A percentile compares a stretch with the other conserved stretches of the same genome.
Conservation (phyloP, 805 yeast genomes). For the Komagataella pseudopastoris region DNA sequence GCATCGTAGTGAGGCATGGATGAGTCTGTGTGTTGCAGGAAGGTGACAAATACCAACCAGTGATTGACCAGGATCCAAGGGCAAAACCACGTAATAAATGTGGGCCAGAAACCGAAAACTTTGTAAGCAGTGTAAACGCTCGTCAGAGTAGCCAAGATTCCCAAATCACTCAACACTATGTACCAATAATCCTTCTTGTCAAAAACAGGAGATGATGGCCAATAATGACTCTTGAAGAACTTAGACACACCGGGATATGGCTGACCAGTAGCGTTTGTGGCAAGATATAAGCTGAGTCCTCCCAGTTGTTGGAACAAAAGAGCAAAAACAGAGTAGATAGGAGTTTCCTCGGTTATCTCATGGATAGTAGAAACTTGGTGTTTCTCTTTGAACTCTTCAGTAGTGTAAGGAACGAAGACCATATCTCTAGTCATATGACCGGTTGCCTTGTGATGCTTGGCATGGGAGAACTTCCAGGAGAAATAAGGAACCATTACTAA, state of each 20-base stretch:
- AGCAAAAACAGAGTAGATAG: slow-evolving; percentile 28
- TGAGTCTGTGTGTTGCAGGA: slow-evolving; percentile 49
- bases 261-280: slow-evolving; percentile 47
- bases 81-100: slow-evolving; percentile 40
- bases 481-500: slow-evolving; percentile 45
- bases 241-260: slow-evolving; percentile 25
- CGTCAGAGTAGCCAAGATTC: slow-evolving; percentile 29
- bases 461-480: slow-evolving; percentile 48
- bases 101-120: slow-evolving; percentile 32
- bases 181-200: slow-evolving; percentile 42
- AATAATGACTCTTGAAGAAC: slow-evolving; percentile 34
- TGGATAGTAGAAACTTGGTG: slow-evolving; percentile 20
- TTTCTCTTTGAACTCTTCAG: slow-evolving; percentile 25
- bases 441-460: slow-evolving; percentile 51
- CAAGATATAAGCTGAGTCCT: slow-evolving; percentile 37
- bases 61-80: slow-evolving; percentile 51
- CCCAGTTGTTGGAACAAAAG: slow-evolving; percentile 41
- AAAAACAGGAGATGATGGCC: slow-evolving; percentile 41
- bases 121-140: slow-evolving; percentile 39
- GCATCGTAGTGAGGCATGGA: slow-evolving; percentile 45
- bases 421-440: slow-evolving; percentile 48
- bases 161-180: slow-evolving; percentile 41
- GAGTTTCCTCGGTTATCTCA: slow-evolving; percentile 42
- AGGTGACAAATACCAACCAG: slow-evolving; percentile 53
- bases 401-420: slow-evolving; percentile 45